Evolutionary conservation across 225 moss, liverwort and hornwort species (phyloP).

Genomic region (Climacium dendroides): DNA sequence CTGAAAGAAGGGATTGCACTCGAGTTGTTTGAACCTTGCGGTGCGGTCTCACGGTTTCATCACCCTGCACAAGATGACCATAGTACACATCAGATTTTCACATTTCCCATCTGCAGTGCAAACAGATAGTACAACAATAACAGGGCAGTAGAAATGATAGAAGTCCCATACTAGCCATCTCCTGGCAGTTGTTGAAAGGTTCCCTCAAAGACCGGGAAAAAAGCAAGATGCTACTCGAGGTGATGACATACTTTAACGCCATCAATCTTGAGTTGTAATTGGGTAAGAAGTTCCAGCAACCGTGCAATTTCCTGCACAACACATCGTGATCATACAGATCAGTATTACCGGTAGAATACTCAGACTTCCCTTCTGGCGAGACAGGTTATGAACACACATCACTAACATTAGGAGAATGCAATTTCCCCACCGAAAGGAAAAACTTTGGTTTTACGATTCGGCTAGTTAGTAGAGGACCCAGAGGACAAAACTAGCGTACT

Average conservation of each 20-base stretch:
- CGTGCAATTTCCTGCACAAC: conserved; percentile 52
- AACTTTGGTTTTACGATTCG: background rate
- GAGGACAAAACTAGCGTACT: no score
- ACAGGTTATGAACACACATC: background rate
- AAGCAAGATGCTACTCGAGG: background rate
- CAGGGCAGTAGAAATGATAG: background rate
- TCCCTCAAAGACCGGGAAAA: background rate
- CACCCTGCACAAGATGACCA: conserved; percentile 27
- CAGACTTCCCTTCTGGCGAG: background rate
- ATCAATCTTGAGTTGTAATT: conserved; percentile 84
- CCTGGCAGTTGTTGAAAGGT: background rate
- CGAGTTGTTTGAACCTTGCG: conserved; percentile 81
- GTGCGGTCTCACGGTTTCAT: conserved; percentile 83
- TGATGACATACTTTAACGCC: conserved; percentile 55
- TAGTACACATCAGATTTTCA: background rate
- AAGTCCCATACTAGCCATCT: background rate
- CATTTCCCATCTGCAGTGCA: background rate
- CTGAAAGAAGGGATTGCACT: conserved; percentile 65
- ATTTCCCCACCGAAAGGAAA: background rate
- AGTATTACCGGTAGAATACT: background rate
- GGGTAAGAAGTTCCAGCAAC: conserved; percentile 81
- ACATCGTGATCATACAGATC: background rate
- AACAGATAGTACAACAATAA: background rate
- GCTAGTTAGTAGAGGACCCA: background rate
- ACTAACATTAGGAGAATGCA: background rate